Evolutionary conservation across 108 stramenopile genomes (phyloP).

Genomic region (Mediolabrus comicus): DNA sequence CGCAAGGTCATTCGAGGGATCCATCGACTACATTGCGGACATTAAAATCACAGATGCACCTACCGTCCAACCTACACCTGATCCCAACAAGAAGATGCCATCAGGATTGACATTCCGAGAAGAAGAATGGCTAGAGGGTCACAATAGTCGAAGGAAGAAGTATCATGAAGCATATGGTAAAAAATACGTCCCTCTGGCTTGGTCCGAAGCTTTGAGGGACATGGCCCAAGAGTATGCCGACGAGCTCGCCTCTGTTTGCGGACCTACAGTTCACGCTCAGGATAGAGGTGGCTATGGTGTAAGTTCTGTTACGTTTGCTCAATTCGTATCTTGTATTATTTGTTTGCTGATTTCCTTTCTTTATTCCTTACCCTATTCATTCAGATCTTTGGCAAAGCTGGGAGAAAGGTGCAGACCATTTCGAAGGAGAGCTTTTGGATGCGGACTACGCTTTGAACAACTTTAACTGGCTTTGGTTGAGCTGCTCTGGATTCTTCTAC

Average conservation of each 20-base stretch:
- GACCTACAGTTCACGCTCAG: neutral
- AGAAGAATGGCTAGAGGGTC: neutral
- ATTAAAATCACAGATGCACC: neutral
- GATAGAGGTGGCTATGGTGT: slow-evolving; percentile 9
- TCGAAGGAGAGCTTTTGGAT: slow-evolving; percentile 87
- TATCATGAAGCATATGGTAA: neutral
- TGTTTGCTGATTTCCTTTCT: too few species aligned
- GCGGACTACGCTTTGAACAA: slow-evolving; percentile 94
- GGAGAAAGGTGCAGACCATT: slow-evolving; percentile 88
- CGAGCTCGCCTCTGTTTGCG: neutral
- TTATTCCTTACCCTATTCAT: too few species aligned
- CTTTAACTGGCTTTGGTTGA: slow-evolving; percentile 97
- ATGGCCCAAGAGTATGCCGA: neutral
- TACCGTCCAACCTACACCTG: neutral
- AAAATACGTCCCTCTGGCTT: neutral
- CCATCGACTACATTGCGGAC: neutral
- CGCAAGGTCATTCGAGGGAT: neutral
- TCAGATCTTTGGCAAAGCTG: slow-evolving; percentile 94
- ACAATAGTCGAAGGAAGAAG: neutral
- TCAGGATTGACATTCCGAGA: neutral
- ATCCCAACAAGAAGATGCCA: neutral
- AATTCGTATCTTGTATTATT: too few species aligned
- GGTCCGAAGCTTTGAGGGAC: neutral
- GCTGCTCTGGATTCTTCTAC: slow-evolving; percentile 85
- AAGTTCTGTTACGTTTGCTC: too few species aligned